Percentiles rank a stretch among this genome's conserved stretches.
Conservation (phyloP, 768 basidiomycete genomes). For the Serendipita indica region DNA sequence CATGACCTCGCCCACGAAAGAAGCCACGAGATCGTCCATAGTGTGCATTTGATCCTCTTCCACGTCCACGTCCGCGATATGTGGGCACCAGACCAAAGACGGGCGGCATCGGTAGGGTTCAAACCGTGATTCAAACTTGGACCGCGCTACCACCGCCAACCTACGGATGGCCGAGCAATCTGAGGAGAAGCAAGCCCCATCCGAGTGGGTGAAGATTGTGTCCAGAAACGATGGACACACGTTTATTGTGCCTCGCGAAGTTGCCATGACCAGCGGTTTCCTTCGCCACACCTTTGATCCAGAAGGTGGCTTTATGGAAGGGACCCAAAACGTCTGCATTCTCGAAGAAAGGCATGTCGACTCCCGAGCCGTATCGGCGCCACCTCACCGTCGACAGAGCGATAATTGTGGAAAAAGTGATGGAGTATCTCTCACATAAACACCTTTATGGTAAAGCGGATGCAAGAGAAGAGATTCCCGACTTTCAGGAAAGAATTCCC, state of each 20-base stretch:
- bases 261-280: conserved; percentile 66
- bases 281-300: conserved; percentile 68
- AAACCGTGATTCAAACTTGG: background rate
- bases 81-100: background rate
- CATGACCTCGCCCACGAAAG: conserved; percentile 29
- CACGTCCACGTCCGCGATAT: conserved; percentile 19
- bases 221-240: conserved; percentile 61
- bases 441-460: conserved; percentile 55
- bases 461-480: conserved; percentile 68
- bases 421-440: conserved; percentile 84
- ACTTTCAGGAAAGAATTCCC: conserved; percentile 68
- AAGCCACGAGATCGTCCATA: conserved; percentile 12
- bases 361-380: background rate
- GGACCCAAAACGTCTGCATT: conserved; percentile 50
- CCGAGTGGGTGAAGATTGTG: conserved; percentile 60
- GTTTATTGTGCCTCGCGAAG: conserved; percentile 60
- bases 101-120: conserved; percentile 2
- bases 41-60: conserved; percentile 20
- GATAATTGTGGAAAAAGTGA: conserved; percentile 69
- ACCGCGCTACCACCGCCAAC: background rate
- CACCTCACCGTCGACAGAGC: conserved; percentile 21
- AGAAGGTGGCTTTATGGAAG: conserved; percentile 66
- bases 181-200: background rate
- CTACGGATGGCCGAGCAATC: background rate
- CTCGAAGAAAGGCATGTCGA: conserved; percentile 51